Percentiles rank a stretch among this genome's conserved stretches.
Evolutionary conservation across 2,329 filamentous ascomycete genomes (phyloP).

Genomic region (Aspergillus floridensis): DNA sequence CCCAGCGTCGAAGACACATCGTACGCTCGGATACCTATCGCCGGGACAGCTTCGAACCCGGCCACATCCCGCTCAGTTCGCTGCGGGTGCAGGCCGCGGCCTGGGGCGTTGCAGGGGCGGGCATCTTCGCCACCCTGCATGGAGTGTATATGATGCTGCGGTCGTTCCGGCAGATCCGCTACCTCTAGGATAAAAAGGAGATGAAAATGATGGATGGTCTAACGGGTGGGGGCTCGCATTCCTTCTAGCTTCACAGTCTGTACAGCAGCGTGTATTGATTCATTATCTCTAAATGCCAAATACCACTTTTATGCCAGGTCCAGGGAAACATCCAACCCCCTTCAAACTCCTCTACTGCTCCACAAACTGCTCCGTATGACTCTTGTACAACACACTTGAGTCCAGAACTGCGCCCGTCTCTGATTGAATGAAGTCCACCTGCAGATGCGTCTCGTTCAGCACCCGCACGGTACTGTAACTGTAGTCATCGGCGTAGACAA

Average conservation of each 20-base stretch:
- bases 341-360: slow-evolving; percentile 42
- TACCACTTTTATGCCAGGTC: too few relatives aligned
- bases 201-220: too few relatives aligned
- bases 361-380: slow-evolving; percentile 48
- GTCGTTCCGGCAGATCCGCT: slow-evolving; percentile 20
- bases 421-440: slow-evolving; percentile 53
- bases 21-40: slow-evolving; percentile 3
- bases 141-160: slow-evolving; percentile 21
- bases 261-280: too few relatives aligned
- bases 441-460: slow-evolving; percentile 45
- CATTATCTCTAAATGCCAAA: too few relatives aligned
- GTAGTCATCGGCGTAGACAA: slow-evolving; percentile 44
- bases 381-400: slow-evolving; percentile 50
- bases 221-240: too few relatives aligned
- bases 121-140: slow-evolving; percentile 21
- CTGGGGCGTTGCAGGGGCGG: slow-evolving; percentile 22
- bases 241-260: too few relatives aligned
- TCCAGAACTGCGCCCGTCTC: slow-evolving; percentile 51
- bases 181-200: slow-evolving; percentile 11
- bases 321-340: too few relatives aligned
- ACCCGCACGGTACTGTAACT: slow-evolving; percentile 53
- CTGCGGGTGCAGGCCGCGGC: slow-evolving; percentile 21
- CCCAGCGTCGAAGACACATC: neutral
- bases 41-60: neutral
- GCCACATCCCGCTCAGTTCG: slow-evolving; percentile 15